These are phyloP conservation scores for Ascochyta clinopodiicola DNA, from an alignment of 2,329 filamentous ascomycete species.

Conservation along the genomic window DNA sequence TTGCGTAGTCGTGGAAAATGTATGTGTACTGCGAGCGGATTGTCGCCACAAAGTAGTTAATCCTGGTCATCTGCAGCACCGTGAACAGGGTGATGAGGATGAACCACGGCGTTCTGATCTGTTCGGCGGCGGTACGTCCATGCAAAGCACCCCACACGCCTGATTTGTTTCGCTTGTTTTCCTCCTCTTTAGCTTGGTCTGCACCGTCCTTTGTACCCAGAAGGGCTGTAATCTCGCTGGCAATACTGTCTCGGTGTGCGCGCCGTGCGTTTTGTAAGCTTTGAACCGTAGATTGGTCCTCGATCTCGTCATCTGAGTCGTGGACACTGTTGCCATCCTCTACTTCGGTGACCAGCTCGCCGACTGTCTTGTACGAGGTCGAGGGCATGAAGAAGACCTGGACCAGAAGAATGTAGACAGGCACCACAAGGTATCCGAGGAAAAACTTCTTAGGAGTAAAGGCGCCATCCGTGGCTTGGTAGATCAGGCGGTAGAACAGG, in stretches of 20 bases:
- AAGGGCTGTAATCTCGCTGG: conserved; percentile 75
- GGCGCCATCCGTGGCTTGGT: conserved; percentile 50
- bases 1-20: conserved; percentile 67
- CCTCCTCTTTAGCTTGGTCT: conserved; percentile 69
- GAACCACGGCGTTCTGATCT: conserved; percentile 84
- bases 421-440: conserved; percentile 57
- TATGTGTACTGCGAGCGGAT: conserved; percentile 82
- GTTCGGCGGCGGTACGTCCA: conserved; percentile 70
- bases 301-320: conserved; percentile 62
- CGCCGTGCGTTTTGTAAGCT: conserved; percentile 62
- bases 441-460: conserved; percentile 59
- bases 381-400: conserved; percentile 57
- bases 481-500: conserved; percentile 55
- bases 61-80: conserved; percentile 68
- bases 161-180: conserved; percentile 71
- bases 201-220: conserved; percentile 70
- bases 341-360: conserved; percentile 78
- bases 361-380: conserved; percentile 63
- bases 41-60: conserved; percentile 94
- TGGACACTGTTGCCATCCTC: conserved; percentile 61
- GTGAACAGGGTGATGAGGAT: conserved; percentile 84
- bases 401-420: conserved; percentile 51
- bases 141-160: conserved; percentile 91
- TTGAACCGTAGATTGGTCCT: conserved; percentile 55
- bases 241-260: conserved; percentile 66